Evolutionary conservation across 192 early-diverging fungal genomes (phyloP).

Genomic region (Entomortierella beljakovae): DNA sequence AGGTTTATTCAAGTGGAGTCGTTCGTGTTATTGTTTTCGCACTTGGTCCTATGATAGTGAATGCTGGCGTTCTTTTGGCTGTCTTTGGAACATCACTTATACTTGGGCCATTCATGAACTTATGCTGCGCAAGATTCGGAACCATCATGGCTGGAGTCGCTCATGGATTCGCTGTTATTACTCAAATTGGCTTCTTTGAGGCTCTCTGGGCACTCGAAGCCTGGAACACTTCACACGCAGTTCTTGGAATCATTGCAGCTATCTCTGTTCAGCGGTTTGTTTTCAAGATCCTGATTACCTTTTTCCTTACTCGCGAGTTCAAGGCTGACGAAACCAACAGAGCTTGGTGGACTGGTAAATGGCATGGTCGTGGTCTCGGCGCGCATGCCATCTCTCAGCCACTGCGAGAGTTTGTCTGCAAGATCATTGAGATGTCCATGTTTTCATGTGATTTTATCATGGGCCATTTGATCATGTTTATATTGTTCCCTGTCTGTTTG

Average conservation of each 20-base stretch:
- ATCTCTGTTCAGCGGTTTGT: constrained; percentile 76
- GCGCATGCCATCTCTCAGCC: constrained; percentile 71
- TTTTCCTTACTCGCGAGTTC: constrained; percentile 85
- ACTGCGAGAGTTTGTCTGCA: constrained; percentile 84
- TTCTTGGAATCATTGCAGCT: constrained; percentile 74
- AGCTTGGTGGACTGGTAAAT: constrained; percentile 90
- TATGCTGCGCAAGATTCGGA: constrained; percentile 79
- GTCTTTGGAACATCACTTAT: constrained; percentile 75
- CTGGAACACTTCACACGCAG: constrained; percentile 70
- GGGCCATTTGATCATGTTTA: constrained; percentile 81
- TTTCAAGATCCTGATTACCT: constrained; percentile 73
- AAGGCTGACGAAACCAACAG: constrained; percentile 85
- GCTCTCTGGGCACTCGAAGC: constrained; percentile 75
- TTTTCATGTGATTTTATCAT: constrained; percentile 85
- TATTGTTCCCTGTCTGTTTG: constrained; percentile 76
- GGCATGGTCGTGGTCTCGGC: constrained; percentile 82
- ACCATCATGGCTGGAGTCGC: constrained; percentile 75
- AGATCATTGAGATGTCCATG: constrained; percentile 85
- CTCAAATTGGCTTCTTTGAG: constrained; percentile 71
- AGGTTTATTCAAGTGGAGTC: constrained; percentile 58
- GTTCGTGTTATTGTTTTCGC: constrained; percentile 74
- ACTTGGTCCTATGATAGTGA: constrained; percentile 76
- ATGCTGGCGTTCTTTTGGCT: constrained; percentile 69
- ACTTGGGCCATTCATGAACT: constrained; percentile 68
- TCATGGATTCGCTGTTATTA: constrained; percentile 72